Base-by-base conservation (phyloP, 208 protist genomes). In the Leishmania amazonensis region DNA sequence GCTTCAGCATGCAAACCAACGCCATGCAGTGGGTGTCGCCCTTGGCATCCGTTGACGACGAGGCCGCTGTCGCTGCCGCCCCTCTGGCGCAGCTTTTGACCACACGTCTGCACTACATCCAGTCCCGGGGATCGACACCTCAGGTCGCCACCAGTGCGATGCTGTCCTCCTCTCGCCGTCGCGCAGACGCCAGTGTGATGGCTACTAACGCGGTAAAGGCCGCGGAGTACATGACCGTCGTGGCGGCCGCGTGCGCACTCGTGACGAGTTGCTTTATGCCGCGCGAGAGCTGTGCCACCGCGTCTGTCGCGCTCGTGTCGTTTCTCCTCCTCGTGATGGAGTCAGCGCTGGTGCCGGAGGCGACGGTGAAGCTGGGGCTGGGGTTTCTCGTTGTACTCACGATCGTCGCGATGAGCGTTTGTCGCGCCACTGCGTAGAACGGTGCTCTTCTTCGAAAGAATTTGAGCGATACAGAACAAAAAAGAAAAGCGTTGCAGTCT, bases 261-360 rank as follows among this genome's bases (percentile, higher is more conserved):
- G 68, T 90, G 17, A 94, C 88, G 38, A 90, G 84, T 45, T 79
- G 90, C 42, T 93, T 94, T 79, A 96, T 96, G 90, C 88, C 88
- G 7, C 84, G 78, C 38, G 81, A 84, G 1, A 79, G 75, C 17
- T 75, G 72, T 31, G 28, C 53, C 77, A 90, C 87, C 8, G 91
- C 88, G 17, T 79, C 86, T 38, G 35, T 82, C n/a, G 89, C 87
- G 17, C 75, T 94, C 15, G 75, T 78, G 21, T 80, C 85, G 6
- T 90, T 94, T 72, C n/a, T 89, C 31, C 71, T 90, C 6, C 62
- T 96, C 13, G 71, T 89, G 31, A 19, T 72, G 2, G 93, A 95
- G 79, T 87, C 81, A 21, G 72, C 81, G 53, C 54, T 87, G 62
- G 83, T 89, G 67, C 71, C 81, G 17, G 71, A 67, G 51, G 85